Conservation (phyloP, 1,284 basidiomycete genomes). For the Fomitopsis schrenkii region DNA sequence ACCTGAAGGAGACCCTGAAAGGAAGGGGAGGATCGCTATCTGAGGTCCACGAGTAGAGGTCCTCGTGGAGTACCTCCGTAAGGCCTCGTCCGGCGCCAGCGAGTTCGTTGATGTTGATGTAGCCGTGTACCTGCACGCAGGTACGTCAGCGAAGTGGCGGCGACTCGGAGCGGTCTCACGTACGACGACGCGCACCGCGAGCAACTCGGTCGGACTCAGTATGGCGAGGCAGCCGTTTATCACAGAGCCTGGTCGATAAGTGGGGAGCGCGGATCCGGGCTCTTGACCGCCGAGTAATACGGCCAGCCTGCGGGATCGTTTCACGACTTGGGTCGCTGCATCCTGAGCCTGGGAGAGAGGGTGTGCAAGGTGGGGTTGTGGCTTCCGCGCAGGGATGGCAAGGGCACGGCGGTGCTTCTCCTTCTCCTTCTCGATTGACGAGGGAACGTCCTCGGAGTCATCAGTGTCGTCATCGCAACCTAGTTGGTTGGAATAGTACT, state of each 20-base stretch:
- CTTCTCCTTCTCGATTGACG: background rate
- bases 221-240: constrained; percentile 25
- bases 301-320: constrained; percentile 23
- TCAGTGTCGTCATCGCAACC: constrained; percentile 6
- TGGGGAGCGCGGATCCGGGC: constrained; percentile 15
- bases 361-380: background rate
- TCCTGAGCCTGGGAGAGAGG: constrained; percentile 11
- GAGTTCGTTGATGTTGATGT: constrained; percentile 20
- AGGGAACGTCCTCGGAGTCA: background rate
- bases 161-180: background rate
- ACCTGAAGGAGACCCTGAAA: constrained; percentile 22
- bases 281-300: constrained; percentile 25
- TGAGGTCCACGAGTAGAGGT: constrained; percentile 23
- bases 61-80: constrained; percentile 16
- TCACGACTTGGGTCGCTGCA: constrained; percentile 12
- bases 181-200: constrained; percentile 23
- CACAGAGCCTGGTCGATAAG: constrained; percentile 20
- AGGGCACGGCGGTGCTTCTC: background rate
- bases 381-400: background rate
- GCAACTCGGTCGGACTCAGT: constrained; percentile 18
- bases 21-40: constrained; percentile 18
- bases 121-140: constrained; percentile 20
- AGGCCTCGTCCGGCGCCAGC: constrained; percentile 19
- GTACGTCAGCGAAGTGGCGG: background rate
- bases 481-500: constrained; percentile 6